phyloP scores from a whole-genome alignment of 768 basidiomycete species.

The Tylopilus felleus region DNA sequence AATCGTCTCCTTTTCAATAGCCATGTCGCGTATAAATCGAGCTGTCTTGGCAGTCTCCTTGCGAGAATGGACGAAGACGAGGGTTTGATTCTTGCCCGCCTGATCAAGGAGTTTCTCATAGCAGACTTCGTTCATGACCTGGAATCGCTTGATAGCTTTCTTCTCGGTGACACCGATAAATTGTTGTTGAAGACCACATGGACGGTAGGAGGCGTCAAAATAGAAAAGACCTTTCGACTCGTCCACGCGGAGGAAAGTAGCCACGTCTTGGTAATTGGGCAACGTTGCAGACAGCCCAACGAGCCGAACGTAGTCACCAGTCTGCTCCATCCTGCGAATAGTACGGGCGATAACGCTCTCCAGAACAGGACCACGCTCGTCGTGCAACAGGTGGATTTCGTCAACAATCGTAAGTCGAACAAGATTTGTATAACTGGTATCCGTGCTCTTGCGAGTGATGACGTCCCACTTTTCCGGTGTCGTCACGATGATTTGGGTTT shows the following conservation, averaged over 20 bases:
- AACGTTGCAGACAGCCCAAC: constrained; percentile 95
- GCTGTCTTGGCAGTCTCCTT: constrained; percentile 99
- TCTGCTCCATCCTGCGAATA: constrained; percentile 93
- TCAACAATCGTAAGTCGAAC: constrained; percentile 96
- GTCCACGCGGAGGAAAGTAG: constrained; percentile 94
- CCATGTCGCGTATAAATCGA: constrained; percentile 89
- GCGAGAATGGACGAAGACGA: constrained; percentile 97
- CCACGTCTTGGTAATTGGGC: constrained; percentile 98
- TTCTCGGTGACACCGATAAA: constrained; percentile 98
- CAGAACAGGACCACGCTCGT: constrained; percentile 95
- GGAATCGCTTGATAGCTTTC: constrained; percentile 98
- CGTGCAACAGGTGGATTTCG: constrained; percentile 96
- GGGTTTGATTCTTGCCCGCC: constrained; percentile 81
- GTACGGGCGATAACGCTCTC: constrained; percentile 89
- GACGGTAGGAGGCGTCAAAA: constrained; percentile 92
- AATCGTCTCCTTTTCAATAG: constrained; percentile 95
- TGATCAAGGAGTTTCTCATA: constrained; percentile 99
- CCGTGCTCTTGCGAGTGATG: constrained; percentile 96
- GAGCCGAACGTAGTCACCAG: constrained; percentile 86
- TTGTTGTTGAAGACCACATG: constrained; percentile 93
- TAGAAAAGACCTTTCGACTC: constrained; percentile 91
- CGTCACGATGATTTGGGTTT: constrained; percentile 97
- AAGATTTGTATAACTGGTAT: constrained; percentile 94
- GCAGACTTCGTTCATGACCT: constrained; percentile 97
- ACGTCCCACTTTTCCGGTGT: constrained; percentile 99